Evolutionary conservation across 305 asterid species (phyloP).

Genomic region (Coffea humblotiana): DNA sequence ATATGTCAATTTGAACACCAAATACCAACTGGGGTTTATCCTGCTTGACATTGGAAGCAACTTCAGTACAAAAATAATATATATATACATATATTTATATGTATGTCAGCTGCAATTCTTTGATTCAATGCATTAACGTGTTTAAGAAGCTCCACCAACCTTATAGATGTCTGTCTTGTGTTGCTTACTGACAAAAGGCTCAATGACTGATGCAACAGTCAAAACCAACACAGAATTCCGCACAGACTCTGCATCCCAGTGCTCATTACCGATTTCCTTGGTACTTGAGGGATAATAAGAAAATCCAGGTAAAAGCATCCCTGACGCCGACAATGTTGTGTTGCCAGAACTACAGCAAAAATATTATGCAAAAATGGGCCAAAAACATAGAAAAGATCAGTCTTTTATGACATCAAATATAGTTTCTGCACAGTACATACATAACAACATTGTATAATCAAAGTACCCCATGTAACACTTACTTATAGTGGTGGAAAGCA

Average conservation of each 20-base stretch:
- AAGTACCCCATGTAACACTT: conserved; percentile 25
- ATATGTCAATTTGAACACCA: conserved; percentile 71
- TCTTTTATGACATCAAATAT: not conserved
- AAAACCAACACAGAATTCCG: conserved; percentile 47
- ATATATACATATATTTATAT: too few relatives aligned
- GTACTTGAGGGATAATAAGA: conserved; percentile 26
- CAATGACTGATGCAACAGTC: conserved; percentile 88
- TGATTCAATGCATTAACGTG: not conserved
- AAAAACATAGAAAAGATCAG: not conserved
- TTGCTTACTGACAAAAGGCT: conserved; percentile 66
- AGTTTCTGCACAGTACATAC: not conserved
- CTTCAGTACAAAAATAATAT: not conserved
- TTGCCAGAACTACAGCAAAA: conserved; percentile 66
- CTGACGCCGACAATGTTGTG: conserved; percentile 93
- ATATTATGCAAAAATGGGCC: not conserved
- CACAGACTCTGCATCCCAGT: conserved; percentile 19
- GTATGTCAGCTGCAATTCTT: not conserved
- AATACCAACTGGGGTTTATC: conserved; percentile 60
- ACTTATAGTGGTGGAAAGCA: conserved; percentile 91
- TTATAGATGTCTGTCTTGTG: conserved; percentile 38
- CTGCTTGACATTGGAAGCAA: conserved; percentile 42
- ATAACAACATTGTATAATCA: not conserved
- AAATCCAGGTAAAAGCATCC: conserved; percentile 69
- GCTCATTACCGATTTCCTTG: conserved; percentile 23
- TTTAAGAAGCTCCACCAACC: conserved; percentile 42